Evolutionary conservation across 306 rosid genomes (phyloP).

Genomic region (Rubus idaeus): DNA sequence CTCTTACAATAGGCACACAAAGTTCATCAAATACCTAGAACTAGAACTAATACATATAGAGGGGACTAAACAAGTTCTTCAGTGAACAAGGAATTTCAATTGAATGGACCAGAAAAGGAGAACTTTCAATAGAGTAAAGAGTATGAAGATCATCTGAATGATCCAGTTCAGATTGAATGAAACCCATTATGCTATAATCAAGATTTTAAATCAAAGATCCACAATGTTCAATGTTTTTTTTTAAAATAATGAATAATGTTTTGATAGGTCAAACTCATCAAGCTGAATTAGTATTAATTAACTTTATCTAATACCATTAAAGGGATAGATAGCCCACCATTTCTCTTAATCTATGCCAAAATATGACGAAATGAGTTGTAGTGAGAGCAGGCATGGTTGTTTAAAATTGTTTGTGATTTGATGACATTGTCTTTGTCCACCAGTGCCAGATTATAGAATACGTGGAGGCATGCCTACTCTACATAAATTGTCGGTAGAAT

Average conservation of each 20-base stretch:
- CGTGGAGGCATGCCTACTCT: not conserved
- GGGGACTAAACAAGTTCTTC: not conserved
- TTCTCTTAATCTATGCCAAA: not conserved
- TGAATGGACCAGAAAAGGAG: not conserved
- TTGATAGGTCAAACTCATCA: not conserved
- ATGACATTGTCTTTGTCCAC: not conserved
- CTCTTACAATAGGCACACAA: not conserved
- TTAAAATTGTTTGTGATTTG: not conserved
- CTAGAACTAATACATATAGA: not conserved
- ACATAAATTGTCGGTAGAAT: not conserved
- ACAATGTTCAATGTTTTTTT: not conserved
- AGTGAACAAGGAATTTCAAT: not conserved
- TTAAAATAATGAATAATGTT: not conserved
- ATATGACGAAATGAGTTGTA: not conserved
- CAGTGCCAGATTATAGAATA: not conserved
- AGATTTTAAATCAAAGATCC: not conserved
- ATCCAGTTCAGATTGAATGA: not conserved
- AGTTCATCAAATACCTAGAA: not conserved
- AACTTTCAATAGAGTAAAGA: too few species aligned
- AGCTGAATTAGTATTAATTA: too few species aligned
- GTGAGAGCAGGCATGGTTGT: not conserved
- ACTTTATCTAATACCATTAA: not conserved
- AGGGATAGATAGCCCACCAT: not conserved
- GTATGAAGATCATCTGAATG: not conserved
- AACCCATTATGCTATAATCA: not conserved